phyloP scores from a whole-genome alignment of 2,329 filamentous ascomycete genomes.

The Fusarium humuli region DNA sequence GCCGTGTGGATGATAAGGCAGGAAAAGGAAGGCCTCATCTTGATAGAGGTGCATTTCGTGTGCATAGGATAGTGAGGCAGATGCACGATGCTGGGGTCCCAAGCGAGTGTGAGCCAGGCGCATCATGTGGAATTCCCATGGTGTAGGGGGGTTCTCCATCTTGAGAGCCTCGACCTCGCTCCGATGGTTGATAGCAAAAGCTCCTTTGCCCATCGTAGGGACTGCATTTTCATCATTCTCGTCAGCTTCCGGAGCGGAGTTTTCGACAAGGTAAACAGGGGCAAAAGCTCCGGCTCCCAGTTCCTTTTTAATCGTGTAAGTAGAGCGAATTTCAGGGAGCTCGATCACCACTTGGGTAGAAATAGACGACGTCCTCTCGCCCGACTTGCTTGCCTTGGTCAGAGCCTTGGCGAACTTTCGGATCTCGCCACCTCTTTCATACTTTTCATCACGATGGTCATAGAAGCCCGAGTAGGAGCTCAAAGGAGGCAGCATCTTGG shows the following conservation, averaged over 20 bases:
- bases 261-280: slow-evolving; percentile 91
- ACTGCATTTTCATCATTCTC: slow-evolving; percentile 58
- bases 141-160: slow-evolving; percentile 87
- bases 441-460: slow-evolving; percentile 73
- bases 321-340: slow-evolving; percentile 72
- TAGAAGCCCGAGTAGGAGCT: slow-evolving; percentile 82
- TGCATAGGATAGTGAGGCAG: slow-evolving; percentile 81
- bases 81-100: slow-evolving; percentile 75
- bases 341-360: slow-evolving; percentile 72
- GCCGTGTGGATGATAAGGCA: slow-evolving; percentile 89
- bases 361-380: slow-evolving; percentile 71
- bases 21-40: slow-evolving; percentile 88
- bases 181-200: slow-evolving; percentile 68
- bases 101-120: slow-evolving; percentile 82
- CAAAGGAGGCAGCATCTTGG: slow-evolving; percentile 78
- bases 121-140: slow-evolving; percentile 98
- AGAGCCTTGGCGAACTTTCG: slow-evolving; percentile 81
- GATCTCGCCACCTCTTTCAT: slow-evolving; percentile 78
- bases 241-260: slow-evolving; percentile 64
- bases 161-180: slow-evolving; percentile 85
- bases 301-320: slow-evolving; percentile 84
- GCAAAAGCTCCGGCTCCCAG: slow-evolving; percentile 95
- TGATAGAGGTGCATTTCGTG: slow-evolving; percentile 93
- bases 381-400: slow-evolving; percentile 65
- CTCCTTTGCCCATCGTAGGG: slow-evolving; percentile 70